Conservation (phyloP, 139 green algal genomes). For the Volvox reticuliferus region DNA sequence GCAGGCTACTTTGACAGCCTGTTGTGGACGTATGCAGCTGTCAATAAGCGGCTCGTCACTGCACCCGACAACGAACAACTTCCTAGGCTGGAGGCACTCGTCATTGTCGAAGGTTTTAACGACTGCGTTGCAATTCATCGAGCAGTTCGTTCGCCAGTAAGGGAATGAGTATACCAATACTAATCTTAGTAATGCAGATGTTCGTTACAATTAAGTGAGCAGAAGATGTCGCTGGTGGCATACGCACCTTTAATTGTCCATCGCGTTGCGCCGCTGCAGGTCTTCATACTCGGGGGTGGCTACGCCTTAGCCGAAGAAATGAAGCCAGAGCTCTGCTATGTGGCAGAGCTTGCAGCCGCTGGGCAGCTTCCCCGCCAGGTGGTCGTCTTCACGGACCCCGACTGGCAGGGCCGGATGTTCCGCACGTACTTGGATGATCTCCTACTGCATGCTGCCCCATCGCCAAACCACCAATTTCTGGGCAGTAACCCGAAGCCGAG, state of each 20-base stretch:
- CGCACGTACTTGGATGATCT: constrained; percentile 47
- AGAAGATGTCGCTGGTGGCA: background rate
- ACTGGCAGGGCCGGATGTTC: constrained; percentile 64
- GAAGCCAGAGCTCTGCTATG: constrained; percentile 32
- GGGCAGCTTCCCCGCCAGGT: constrained; percentile 35
- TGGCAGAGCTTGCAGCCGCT: background rate
- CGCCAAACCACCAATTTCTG: too few relatives aligned
- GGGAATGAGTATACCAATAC: background rate
- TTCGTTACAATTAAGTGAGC: too few relatives aligned
- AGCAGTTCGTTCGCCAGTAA: constrained; percentile 29
- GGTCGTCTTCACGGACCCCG: constrained; percentile 64
- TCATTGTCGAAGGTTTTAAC: constrained; percentile 42
- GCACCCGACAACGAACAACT: background rate
- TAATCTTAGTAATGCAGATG: background rate
- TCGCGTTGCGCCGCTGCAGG: background rate
- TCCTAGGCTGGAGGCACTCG: constrained; percentile 2
- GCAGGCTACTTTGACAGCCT: too few relatives aligned
- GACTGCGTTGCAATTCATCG: constrained; percentile 23
- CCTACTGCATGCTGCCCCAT: background rate
- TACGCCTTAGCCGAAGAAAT: constrained; percentile 29
- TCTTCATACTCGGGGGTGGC: constrained; percentile 26
- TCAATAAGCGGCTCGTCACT: background rate
- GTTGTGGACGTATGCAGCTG: background rate
- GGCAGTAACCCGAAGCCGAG: too few relatives aligned
- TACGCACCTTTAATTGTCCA: background rate